A percentile compares a stretch with the other conserved stretches of the same genome.
Conservation (phyloP, 306 rosid species). For the Hylodesmum podocarpum region DNA sequence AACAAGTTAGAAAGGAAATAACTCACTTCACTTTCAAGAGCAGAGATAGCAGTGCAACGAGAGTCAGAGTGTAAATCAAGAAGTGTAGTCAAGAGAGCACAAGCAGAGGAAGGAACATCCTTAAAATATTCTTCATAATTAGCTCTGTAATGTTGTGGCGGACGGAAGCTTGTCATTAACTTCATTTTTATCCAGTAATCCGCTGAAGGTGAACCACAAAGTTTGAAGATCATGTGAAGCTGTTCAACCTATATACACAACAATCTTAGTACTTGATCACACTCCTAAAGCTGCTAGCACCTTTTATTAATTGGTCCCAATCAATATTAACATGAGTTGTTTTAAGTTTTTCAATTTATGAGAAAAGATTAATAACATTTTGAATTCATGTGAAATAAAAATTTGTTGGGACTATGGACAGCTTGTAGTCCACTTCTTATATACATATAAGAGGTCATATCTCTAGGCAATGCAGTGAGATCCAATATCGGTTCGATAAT, state of each 20-base stretch:
- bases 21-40: slow-evolving; percentile 43
- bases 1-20: background rate
- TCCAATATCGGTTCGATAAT: too few species aligned
- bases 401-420: too few species aligned
- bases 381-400: too few species aligned
- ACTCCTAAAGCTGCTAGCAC: background rate
- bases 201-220: slow-evolving; percentile 77
- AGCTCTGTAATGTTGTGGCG: slow-evolving; percentile 36
- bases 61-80: background rate
- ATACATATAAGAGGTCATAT: too few species aligned
- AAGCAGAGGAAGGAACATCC: slow-evolving; percentile 33
- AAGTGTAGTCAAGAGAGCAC: slow-evolving; percentile 35
- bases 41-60: slow-evolving; percentile 42
- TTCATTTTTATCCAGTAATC: slow-evolving; percentile 53
- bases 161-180: background rate
- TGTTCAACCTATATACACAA: slow-evolving; percentile 64
- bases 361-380: too few species aligned
- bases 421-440: too few species aligned
- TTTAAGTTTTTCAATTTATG: too few species aligned
- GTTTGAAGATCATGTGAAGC: slow-evolving; percentile 79
- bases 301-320: background rate
- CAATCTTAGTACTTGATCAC: background rate
- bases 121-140: slow-evolving; percentile 27
- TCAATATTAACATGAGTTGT: too few species aligned
- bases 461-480: too few species aligned